Evolutionary conservation across 2,329 filamentous ascomycete genomes (phyloP), one percentile per base, ranked within the genome.

Genomic region (Microdochium trichocladiopsis): DNA sequence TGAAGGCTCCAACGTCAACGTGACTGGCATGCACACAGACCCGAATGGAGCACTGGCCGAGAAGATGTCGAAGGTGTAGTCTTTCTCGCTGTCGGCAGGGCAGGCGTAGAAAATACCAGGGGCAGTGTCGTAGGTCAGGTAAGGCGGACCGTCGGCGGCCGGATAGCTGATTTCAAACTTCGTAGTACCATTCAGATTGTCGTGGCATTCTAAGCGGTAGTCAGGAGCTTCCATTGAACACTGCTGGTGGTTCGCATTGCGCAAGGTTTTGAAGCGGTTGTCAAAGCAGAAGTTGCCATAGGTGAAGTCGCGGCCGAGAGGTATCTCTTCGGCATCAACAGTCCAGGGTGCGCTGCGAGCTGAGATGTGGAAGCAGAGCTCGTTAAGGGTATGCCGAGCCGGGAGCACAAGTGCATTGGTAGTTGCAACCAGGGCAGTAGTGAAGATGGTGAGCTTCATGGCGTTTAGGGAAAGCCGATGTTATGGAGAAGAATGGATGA

Each of bases 121-220:
- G 5, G 55, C 56, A 25, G 55, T 48, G 49, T 63, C 56, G 31
- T 66, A 64, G 25, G 55, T 57, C 36, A 66, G 60, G 36, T 61
- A 61, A 5, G 52, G 51, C 24, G 54, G 59, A 5, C 57, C 61
- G 47, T 57, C 49, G 5, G 37, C 33, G 6, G 50, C 50, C 2
- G 53, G 41, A 18, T 53, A 28, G 22, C 52, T 49, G 48, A 63
- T 53, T 3, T 58, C 57, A 49, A 66, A 66, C 12, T 50, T 50
- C 3, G 61, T 64, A 12, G 53, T 52, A 2, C 62, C 61, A 23
- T 59, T 49, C 5, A 55, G 48, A n/a, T 60, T 61, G 12, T 57
- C 57, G 28, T 58, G 60, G 33, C 63, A 66, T 37, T 61, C 55
- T 47, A 66, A 64, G 45, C 63, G 56, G 25, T 61, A 52, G 6